Base-by-base conservation (phyloP, 225 moss, liverwort and hornwort species). In the Pseudisothecium myosuroides region DNA sequence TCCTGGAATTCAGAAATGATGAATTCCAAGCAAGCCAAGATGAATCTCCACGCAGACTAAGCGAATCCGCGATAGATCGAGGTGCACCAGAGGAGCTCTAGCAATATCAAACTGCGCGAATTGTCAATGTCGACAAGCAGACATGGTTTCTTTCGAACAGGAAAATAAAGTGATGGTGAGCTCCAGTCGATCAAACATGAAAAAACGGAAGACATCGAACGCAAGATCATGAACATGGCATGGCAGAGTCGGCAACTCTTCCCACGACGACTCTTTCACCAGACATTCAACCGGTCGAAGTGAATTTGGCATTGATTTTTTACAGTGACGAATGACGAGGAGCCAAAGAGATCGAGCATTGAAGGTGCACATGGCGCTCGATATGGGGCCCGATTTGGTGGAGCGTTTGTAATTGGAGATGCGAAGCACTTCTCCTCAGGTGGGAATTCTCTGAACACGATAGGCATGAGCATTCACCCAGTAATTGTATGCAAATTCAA, bases 371-470 rank as follows among this genome's bases (percentile, higher is more conserved):
- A 45, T 58, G 66, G 34, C 15, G 45, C 45, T 9, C 9, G 41
- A 84, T 17, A n/a, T 76, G 22, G 52, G 27, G 27, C 16, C 32
- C 65, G 7, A 26, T 65, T 32, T 80, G 64, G 62, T 37, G 73
- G 50, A 76, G 12, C 12, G 45, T 26, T 73, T 74, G 88, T 85
- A 27, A 86, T 29, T 74, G 86, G 85, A 83, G 54, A 92, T 90
- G 92, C 86, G 88, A 43, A 66, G 60, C 61, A 8, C 13, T 88
- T 92, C 80, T 86, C 83, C 88, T 45, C 60, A 88, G 88, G 88
- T 88, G 41, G 24, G 50, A 50, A 24, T 28, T 60, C 81, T 60
- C 59, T 75, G 45, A 45, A 37, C 54, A 47, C 28, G 27, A 16
- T 16, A 65, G 26, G 76, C 67, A 59, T 39, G 52, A 32, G 60